Conservation (phyloP, 2,329 filamentous ascomycete species). For the Ophiostoma montium region DNA sequence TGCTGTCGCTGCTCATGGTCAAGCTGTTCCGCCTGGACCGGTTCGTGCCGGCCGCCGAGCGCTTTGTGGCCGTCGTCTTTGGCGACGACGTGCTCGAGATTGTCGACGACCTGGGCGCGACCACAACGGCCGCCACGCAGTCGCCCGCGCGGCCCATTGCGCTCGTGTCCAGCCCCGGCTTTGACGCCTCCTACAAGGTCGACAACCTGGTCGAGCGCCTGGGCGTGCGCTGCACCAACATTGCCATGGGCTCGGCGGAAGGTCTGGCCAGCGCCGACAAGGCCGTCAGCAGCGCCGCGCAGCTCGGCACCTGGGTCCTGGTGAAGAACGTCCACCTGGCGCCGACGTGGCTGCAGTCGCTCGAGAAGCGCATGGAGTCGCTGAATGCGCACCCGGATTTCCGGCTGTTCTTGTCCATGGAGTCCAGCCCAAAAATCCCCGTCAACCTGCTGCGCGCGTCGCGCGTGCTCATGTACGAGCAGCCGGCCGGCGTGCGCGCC, state of each 20-base stretch:
- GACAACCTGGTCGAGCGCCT: conserved; percentile 82
- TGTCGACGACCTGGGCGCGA: conserved; percentile 71
- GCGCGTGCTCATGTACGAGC: conserved; percentile 92
- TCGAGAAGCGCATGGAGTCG: conserved; percentile 92
- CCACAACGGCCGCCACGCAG: conserved; percentile 75
- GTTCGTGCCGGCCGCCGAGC: conserved; percentile 83
- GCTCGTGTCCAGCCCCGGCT: conserved; percentile 86
- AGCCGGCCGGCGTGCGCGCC: conserved; percentile 86
- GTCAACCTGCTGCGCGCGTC: conserved; percentile 90
- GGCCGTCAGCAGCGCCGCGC: conserved; percentile 82
- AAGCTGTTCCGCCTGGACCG: conserved; percentile 93
- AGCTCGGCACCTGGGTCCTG: conserved; percentile 87
- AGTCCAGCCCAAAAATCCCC: conserved; percentile 89
- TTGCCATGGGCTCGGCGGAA: conserved; percentile 98
- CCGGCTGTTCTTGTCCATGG: conserved; percentile 94
- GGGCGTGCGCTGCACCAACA: conserved; percentile 77
- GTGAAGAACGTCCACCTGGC: conserved; percentile 98
- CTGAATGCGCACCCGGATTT: conserved; percentile 91
- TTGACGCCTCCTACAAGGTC: conserved; percentile 98
- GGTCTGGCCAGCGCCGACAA: conserved; percentile 86
- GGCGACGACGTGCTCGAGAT: conserved; percentile 70
- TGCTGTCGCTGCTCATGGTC: conserved; percentile 75
- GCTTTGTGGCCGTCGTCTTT: conserved; percentile 79
- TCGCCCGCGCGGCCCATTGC: conserved; percentile 75
- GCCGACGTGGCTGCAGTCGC: conserved; percentile 87